Evolutionary conservation across 164 flowering plant species (phyloP), one percentile per base, ranked within the genome.

Genomic region (Dillenia suffruticosa): DNA sequence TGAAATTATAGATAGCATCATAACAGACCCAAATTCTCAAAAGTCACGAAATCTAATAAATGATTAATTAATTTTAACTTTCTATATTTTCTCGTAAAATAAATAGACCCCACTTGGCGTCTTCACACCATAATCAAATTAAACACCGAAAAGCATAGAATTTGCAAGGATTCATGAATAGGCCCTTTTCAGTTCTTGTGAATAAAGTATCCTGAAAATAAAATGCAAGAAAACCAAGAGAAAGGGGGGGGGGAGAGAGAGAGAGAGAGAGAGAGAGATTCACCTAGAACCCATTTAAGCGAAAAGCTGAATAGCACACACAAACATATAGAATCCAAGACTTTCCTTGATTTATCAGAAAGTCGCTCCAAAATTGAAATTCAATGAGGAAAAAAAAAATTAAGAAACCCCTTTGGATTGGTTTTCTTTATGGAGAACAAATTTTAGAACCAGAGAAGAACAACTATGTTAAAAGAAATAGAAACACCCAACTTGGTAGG

Each of bases 261-360:
- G 32, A 22, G 14, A 13, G 19, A 10, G 44, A 56, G 62, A 14
- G 46, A 44, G 12, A 58, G 47, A 49, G 51, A 60, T 16, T 63
- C 47, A 71, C 75, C 71, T 64, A 45, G 68, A 54, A 63, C 53
- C 70, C 61, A 62, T 67, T 47, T 8, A 60, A 17, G 59, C 63
- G 47, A 49, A 53, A 53, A 46, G 24, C 51, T 62, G 40, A 63
- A 47, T 22, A 71, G 53, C 70, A 56, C 10, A 65, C 64, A 55
- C 15, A 56, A 16, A 57, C 10, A 49, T 62, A 32, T 49, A 17
- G 19, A 46, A 63, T 62, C 63, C 48, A 9, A 58, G 24, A 56
- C 46, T 32, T 32, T 6, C 40, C 40, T 32, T 17, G 58, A 56
- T 15, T 56, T 45, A 59, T 17, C 22, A 17, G 44, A 48, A 22